Conservation (phyloP, 1,284 basidiomycete species). For the Heterobasidion occidentale region DNA sequence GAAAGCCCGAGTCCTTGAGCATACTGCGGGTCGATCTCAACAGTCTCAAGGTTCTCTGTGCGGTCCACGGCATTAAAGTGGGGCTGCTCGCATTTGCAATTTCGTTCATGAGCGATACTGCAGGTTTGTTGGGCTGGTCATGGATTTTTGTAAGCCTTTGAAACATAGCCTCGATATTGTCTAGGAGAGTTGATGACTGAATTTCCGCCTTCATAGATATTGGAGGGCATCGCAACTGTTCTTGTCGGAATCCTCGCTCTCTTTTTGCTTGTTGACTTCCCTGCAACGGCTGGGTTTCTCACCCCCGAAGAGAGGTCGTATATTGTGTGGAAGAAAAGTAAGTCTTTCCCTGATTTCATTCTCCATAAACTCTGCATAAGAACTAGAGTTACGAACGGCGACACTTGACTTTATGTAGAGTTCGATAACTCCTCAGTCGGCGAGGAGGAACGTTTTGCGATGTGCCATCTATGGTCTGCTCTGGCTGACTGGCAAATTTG, state of each 20-base stretch:
- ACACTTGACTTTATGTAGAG: constrained; percentile 24
- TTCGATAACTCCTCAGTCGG: constrained; percentile 60
- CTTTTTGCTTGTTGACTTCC: constrained; percentile 51
- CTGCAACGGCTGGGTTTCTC: constrained; percentile 46
- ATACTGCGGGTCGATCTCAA: constrained; percentile 92
- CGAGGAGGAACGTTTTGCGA: constrained; percentile 53
- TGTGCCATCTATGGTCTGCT: constrained; percentile 45
- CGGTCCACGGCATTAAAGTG: constrained; percentile 47
- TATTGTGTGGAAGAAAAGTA: constrained; percentile 55
- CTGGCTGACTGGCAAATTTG: constrained; percentile 63
- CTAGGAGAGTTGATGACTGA: background rate
- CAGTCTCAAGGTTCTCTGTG: constrained; percentile 52
- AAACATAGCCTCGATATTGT: no score
- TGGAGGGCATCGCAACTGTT: constrained; percentile 48
- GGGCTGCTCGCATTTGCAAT: constrained; percentile 38
- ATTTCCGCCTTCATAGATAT: constrained; percentile 25
- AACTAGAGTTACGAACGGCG: background rate
- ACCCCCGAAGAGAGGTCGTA: constrained; percentile 53
- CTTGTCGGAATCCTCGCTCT: constrained; percentile 35
- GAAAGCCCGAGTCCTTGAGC: constrained; percentile 68
- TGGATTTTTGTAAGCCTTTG: constrained; percentile 30
- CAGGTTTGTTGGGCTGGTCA: constrained; percentile 32
- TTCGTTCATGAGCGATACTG: constrained; percentile 32
- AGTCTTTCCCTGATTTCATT: constrained; percentile 8
- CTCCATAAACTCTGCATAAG: background rate